These are phyloP conservation scores for Aspergillus sojae DNA, from an alignment of 2,329 filamentous ascomycete genomes.

Conservation along the genomic window DNA sequence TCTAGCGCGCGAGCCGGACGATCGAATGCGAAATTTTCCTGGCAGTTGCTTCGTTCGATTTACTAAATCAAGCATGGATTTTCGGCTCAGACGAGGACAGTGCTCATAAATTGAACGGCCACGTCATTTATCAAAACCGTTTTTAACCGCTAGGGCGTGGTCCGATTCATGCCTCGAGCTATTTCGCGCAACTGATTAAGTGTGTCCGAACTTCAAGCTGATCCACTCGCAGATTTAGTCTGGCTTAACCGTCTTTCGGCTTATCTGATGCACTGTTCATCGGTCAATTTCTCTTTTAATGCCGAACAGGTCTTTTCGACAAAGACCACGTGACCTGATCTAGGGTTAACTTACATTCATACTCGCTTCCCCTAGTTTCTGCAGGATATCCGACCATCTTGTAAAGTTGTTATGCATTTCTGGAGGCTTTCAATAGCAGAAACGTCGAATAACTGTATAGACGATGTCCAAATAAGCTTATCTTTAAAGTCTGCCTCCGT, in stretches of 20 bases:
- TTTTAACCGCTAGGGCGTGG: slow-evolving; percentile 3
- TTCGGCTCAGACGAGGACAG: background rate
- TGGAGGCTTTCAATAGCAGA: background rate
- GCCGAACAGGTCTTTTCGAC: background rate
- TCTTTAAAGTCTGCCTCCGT: slow-evolving; percentile 12
- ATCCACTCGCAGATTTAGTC: background rate
- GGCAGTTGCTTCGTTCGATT: slow-evolving; percentile 15
- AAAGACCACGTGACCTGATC: slow-evolving; percentile 11
- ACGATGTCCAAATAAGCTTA: slow-evolving; percentile 24
- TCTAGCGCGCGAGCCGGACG: slow-evolving; percentile 11
- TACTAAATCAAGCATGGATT: slow-evolving; percentile 21
- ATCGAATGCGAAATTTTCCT: slow-evolving; percentile 12
- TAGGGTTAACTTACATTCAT: background rate
- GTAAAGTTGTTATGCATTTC: background rate
- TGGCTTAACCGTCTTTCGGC: slow-evolving; percentile 1
- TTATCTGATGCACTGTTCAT: background rate
- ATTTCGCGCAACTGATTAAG: background rate
- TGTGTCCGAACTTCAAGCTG: background rate
- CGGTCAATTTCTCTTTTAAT: slow-evolving; percentile 8
- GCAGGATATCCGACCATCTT: background rate
- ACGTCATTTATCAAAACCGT: slow-evolving; percentile 7
- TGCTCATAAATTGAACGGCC: background rate
- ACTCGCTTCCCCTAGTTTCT: background rate
- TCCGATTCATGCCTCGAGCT: slow-evolving; percentile 1
- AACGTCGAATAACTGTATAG: background rate